phyloP scores from a whole-genome alignment of 495 filamentous ascomycete genomes.

The Penicillium angulare region DNA sequence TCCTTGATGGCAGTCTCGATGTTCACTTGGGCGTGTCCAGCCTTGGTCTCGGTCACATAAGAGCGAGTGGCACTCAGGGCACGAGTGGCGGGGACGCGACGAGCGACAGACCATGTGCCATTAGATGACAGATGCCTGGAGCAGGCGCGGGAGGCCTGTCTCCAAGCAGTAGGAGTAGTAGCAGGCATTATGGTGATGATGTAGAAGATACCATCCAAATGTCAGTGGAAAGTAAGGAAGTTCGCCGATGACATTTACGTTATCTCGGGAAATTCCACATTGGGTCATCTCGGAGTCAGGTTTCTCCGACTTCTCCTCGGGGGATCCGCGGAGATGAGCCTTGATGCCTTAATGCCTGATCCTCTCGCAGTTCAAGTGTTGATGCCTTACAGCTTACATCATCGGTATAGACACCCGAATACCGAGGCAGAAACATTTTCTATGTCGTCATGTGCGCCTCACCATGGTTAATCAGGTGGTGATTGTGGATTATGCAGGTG shows the following conservation, averaged over 20 bases:
- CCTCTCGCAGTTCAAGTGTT: too few species aligned
- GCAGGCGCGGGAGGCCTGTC: slow-evolving; percentile 74
- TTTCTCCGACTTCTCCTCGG: slow-evolving; percentile 11
- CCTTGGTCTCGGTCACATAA: slow-evolving; percentile 85
- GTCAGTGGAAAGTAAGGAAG: slow-evolving; percentile 3
- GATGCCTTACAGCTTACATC: too few species aligned
- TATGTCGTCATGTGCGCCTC: too few species aligned
- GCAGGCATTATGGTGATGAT: slow-evolving; percentile 61
- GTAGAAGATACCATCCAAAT: slow-evolving; percentile 17
- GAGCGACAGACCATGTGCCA: slow-evolving; percentile 43
- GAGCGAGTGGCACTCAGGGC: slow-evolving; percentile 42
- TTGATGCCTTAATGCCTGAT: too few species aligned
- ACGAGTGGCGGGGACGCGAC: slow-evolving; percentile 40
- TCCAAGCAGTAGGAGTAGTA: slow-evolving; percentile 67
- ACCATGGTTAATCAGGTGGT: too few species aligned
- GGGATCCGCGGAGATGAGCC: too few species aligned
- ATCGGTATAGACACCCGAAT: too few species aligned
- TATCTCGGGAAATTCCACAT: slow-evolving; percentile 18
- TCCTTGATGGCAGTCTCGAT: slow-evolving; percentile 78
- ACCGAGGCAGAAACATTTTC: too few species aligned
- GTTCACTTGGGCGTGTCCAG: slow-evolving; percentile 76
- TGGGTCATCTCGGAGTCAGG: slow-evolving; percentile 4
- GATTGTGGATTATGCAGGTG: too few species aligned
- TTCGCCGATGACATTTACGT: slow-evolving; percentile 9
- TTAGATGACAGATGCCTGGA: slow-evolving; percentile 51